These are phyloP conservation scores for Colletotrichum sp. DNA, from an alignment of 2,329 filamentous ascomycete genomes.

Conservation along the genomic window DNA sequence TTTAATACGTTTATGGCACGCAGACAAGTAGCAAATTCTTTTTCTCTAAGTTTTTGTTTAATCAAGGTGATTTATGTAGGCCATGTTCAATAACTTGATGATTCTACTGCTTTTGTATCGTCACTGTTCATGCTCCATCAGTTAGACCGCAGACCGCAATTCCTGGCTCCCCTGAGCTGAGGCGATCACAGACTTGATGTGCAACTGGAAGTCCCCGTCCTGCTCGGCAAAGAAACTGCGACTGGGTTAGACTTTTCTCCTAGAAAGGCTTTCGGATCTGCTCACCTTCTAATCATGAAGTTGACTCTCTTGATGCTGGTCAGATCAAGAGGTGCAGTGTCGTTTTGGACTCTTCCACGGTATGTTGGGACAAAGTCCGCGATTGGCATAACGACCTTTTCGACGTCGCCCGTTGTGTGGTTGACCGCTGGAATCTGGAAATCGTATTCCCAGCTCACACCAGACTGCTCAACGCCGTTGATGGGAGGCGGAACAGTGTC, in stretches of 20 bases:
- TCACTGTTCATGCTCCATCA: background rate
- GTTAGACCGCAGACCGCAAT: background rate
- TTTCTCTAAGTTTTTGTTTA: too few relatives aligned
- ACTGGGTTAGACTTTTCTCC: background rate
- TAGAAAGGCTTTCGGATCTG: background rate
- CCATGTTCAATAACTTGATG: background rate
- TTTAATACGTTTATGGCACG: too few relatives aligned
- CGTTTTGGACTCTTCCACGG: constrained; percentile 67
- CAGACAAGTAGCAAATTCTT: too few relatives aligned
- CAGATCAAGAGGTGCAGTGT: constrained; percentile 64
- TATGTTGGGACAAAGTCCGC: constrained; percentile 72
- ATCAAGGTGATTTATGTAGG: too few relatives aligned
- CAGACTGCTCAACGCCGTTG: constrained; percentile 72
- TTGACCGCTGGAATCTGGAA: constrained; percentile 46
- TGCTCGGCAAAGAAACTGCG: constrained; percentile 76
- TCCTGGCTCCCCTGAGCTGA: background rate
- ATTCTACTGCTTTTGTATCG: background rate
- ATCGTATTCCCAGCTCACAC: constrained; percentile 75
- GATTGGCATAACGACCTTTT: constrained; percentile 65
- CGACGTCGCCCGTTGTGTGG: constrained; percentile 26
- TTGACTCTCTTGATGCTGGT: constrained; percentile 68
- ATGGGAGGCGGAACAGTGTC: constrained; percentile 64
- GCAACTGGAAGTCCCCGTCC: constrained; percentile 63
- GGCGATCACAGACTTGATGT: constrained; percentile 9
- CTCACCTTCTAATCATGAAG: constrained; percentile 82